Evolutionary conservation across 129 eudicot genomes (phyloP), one percentile per base, ranked within the genome.

Genomic region (Gnaphalium uliginosum): DNA sequence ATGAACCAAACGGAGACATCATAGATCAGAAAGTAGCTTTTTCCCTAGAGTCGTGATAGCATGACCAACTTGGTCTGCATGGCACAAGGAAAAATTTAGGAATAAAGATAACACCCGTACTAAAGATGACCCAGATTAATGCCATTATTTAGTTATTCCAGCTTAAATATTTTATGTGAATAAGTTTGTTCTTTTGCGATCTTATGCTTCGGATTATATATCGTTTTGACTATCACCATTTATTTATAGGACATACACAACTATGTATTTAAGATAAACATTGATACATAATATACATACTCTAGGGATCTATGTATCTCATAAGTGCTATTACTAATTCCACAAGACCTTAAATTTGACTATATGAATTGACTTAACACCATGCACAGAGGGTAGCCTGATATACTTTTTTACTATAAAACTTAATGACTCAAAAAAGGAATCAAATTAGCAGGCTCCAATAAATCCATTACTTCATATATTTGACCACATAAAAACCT

Each of bases 71-170:
- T 46, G 61, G 25, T 43, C 37, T 24, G 50, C 59, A 69, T 69
- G 37, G 74, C 37, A 32, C 74, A 69, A 17, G 27, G 27, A 46
- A 69, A 69, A 8, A 6, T 13, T 48, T 24, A 23, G 15, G 61
- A 24, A 48, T 26, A 43, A 69, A 41, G 18, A 24, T 7, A 24
- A 48, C 39, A 69, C 18, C 22, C 13, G 13, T 37, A 37, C 14
- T 37, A 9, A 13, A 37, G 46, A 37, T 24, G 27, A 57, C 67
- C 63, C 56, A 35, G 17, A 58, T 21, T 57, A 23, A 35, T 33
- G 37, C 35, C 77, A 73, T 21, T 32, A 30, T 21, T 54, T 26
- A 74, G 43, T 26, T 74, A 26, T 62, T 61, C 25, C 58, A 41
- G 25, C 58, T 71, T 29, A 9, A n/a, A 71, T 19, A 71, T 13